These are phyloP conservation scores for Salvia rosmarinus DNA, from an alignment of 257 asterid genomes.

Conservation along the genomic window DNA sequence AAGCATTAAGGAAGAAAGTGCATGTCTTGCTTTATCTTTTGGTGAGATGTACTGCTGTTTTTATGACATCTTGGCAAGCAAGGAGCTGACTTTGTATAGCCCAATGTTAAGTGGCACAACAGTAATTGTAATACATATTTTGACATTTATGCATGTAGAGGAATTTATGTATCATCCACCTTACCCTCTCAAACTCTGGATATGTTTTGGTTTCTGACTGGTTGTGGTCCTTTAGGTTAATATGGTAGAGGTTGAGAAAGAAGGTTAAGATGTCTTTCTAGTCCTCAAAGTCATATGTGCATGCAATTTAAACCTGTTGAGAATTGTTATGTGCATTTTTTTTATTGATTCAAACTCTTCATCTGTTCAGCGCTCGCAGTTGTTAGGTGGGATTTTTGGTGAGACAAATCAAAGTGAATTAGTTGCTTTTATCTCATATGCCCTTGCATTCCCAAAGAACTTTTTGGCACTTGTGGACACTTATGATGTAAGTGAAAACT, in stretches of 20 bases:
- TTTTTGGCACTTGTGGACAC: conserved; percentile 98
- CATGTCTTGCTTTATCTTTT: background rate
- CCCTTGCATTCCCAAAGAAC: conserved; percentile 84
- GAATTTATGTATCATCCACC: background rate
- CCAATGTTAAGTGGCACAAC: conserved; percentile 14
- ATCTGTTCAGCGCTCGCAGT: conserved; percentile 50
- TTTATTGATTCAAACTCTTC: conserved; percentile 27
- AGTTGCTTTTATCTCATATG: conserved; percentile 89
- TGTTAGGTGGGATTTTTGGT: conserved; percentile 55
- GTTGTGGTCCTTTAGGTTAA: conserved; percentile 13
- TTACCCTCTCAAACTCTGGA: conserved; percentile 5
- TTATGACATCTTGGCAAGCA: conserved; percentile 7
- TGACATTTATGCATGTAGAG: background rate
- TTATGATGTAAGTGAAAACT: conserved; percentile 75
- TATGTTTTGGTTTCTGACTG: background rate
- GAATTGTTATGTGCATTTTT: conserved; percentile 21
- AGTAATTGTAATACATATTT: background rate
- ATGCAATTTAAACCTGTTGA: conserved; percentile 8
- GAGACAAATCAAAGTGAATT: conserved; percentile 95
- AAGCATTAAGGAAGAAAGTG: conserved; percentile 8
- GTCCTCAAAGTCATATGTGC: background rate
- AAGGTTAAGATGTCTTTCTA: conserved; percentile 19
- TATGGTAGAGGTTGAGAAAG: conserved; percentile 17
- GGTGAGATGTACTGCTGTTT: background rate
- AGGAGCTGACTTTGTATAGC: conserved; percentile 7